A percentile compares a stretch with the other conserved stretches of the same genome.
Conservation (phyloP, 2,329 filamentous ascomycete species). For the Cryphonectria japonica region DNA sequence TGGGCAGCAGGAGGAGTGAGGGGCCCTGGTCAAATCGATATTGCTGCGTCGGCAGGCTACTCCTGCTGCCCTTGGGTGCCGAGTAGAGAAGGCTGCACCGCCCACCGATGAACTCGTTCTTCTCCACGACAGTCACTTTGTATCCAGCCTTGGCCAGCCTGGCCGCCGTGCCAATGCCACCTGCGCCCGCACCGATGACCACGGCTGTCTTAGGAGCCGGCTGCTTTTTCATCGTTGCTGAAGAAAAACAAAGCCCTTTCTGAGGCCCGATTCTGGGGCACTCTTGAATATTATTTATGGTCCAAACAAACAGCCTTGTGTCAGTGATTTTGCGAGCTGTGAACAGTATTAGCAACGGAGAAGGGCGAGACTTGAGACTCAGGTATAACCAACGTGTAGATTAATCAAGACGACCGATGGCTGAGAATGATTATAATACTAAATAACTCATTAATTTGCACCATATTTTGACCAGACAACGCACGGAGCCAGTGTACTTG, state of each 20-base stretch:
- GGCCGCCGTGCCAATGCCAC: conserved; percentile 72
- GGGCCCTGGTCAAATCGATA: conserved; percentile 79
- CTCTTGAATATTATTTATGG: neutral
- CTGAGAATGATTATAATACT: neutral
- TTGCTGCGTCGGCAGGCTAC: neutral
- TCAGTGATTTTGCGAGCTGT: neutral
- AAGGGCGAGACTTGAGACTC: too few relatives aligned
- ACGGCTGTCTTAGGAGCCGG: conserved; percentile 20
- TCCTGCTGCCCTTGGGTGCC: conserved; percentile 6
- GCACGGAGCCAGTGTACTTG: neutral
- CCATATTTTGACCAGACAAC: neutral
- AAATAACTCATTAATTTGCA: neutral
- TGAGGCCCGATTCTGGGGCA: neutral
- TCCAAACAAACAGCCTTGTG: neutral
- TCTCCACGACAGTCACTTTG: conserved; percentile 76
- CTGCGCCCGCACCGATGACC: conserved; percentile 65
- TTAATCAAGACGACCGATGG: neutral
- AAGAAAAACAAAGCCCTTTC: neutral
- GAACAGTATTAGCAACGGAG: too few relatives aligned
- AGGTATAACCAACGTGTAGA: too few relatives aligned
- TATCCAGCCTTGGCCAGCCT: conserved; percentile 72
- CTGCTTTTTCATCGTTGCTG: conserved; percentile 22
- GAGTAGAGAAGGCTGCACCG: conserved; percentile 67
- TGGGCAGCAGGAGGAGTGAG: conserved; percentile 72
- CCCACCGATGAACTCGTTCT: conserved; percentile 74